These are phyloP conservation scores for Picocystis sp. DNA, from an alignment of 163 green algal species.

Conservation along the genomic window DNA sequence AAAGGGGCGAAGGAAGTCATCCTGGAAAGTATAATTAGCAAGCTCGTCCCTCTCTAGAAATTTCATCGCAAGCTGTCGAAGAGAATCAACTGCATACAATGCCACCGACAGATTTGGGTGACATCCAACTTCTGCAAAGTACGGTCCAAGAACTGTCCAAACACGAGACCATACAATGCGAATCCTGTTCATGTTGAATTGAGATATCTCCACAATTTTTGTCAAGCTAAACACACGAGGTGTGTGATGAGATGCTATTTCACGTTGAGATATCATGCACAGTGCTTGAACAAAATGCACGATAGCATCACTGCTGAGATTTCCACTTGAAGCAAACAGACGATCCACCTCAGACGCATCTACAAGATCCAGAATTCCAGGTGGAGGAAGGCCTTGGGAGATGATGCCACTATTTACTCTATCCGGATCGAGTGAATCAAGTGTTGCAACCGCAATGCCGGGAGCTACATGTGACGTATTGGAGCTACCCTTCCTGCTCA, in stretches of 20 bases:
- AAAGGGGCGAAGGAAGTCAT: slow-evolving; percentile 95
- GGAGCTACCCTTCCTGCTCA: too few relatives aligned
- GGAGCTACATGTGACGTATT: too few relatives aligned
- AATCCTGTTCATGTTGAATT: slow-evolving; percentile 97
- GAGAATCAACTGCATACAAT: slow-evolving; percentile 80
- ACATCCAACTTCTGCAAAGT: slow-evolving; percentile 80
- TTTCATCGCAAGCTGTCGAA: slow-evolving; percentile 91
- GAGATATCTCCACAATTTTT: slow-evolving; percentile 88
- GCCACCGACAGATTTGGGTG: slow-evolving; percentile 55
- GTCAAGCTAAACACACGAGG: slow-evolving; percentile 78
- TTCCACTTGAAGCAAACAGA: slow-evolving; percentile 43
- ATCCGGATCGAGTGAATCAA: too few relatives aligned
- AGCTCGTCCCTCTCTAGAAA: slow-evolving; percentile 96
- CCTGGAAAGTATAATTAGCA: slow-evolving; percentile 97
- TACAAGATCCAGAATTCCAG: slow-evolving; percentile 7
- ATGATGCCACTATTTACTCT: too few relatives aligned
- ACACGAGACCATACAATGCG: slow-evolving; percentile 88
- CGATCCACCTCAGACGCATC: slow-evolving; percentile 25
- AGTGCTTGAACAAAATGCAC: slow-evolving; percentile 83
- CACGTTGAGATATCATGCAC: slow-evolving; percentile 54
- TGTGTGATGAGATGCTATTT: slow-evolving; percentile 45
- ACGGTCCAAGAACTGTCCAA: slow-evolving; percentile 65
- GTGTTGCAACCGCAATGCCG: too few relatives aligned
- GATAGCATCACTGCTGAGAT: slow-evolving; percentile 66
- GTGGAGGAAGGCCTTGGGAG: not conserved